Conservation (phyloP, 345 rosid genomes). For the Capsella bursapastoris region DNA sequence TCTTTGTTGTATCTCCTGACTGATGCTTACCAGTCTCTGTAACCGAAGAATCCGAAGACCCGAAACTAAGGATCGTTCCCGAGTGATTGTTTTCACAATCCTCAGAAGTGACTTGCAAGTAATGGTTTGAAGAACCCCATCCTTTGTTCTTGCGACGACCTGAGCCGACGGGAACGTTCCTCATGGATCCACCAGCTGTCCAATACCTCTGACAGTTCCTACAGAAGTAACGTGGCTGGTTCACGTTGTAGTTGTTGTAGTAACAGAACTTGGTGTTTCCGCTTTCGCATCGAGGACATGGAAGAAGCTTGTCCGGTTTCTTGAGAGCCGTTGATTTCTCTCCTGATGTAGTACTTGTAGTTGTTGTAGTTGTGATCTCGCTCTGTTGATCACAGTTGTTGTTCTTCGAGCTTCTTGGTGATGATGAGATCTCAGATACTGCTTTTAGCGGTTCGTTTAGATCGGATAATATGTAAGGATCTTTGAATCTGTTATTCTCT, state of each 20-base stretch:
- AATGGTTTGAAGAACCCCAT: slow-evolving; percentile 48
- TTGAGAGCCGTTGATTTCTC: slow-evolving; percentile 47
- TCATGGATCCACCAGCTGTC: slow-evolving; percentile 93
- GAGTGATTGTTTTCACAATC: slow-evolving; percentile 42
- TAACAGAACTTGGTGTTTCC: slow-evolving; percentile 86
- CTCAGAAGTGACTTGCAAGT: slow-evolving; percentile 42
- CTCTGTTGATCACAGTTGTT: slow-evolving; percentile 48
- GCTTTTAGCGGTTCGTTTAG: slow-evolving; percentile 43
- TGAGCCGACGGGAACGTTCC: slow-evolving; percentile 83
- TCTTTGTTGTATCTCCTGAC: slow-evolving; percentile 35
- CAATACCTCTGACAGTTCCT: slow-evolving; percentile 90
- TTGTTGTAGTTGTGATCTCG: slow-evolving; percentile 48
- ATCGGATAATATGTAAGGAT: slow-evolving; percentile 36
- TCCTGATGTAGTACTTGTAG: slow-evolving; percentile 46
- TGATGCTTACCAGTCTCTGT: slow-evolving; percentile 33
- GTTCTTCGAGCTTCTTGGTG: slow-evolving; percentile 46
- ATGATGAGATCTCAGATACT: slow-evolving; percentile 47
- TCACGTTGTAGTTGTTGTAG: slow-evolving; percentile 85
- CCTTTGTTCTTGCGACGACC: slow-evolving; percentile 85
- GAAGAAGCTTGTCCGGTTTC: slow-evolving; percentile 73
- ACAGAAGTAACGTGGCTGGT: slow-evolving; percentile 93
- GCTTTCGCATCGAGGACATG: slow-evolving; percentile 87
- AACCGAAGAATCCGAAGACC: slow-evolving; percentile 56
- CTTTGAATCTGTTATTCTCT: slow-evolving; percentile 25
- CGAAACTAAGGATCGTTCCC: slow-evolving; percentile 59